Conservation (phyloP, 208 protist species). For the Leishmania tarentolae region DNA sequence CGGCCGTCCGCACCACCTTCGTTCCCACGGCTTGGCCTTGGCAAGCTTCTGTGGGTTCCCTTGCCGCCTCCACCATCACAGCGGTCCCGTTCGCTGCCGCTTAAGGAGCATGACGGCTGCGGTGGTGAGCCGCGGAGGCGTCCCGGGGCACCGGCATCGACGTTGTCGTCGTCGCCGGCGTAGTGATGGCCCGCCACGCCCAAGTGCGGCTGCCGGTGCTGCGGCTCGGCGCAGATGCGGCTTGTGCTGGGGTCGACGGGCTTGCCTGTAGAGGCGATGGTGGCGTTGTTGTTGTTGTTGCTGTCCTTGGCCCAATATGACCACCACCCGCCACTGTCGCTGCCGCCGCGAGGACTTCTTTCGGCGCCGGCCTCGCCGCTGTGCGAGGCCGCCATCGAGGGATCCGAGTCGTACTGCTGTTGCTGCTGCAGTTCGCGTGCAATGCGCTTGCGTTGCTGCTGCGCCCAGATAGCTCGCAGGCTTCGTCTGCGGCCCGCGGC, state of each 20-base stretch:
- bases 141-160: not conserved
- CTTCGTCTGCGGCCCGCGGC: conserved; percentile 4
- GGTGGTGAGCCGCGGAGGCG: not conserved
- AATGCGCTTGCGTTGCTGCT: conserved; percentile 36
- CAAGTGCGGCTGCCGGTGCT: not conserved
- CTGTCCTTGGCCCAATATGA: not conserved
- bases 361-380: not conserved
- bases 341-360: not conserved
- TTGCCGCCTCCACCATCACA: not conserved
- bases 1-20: not conserved
- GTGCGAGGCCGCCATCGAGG: not conserved
- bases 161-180: conserved; percentile 1
- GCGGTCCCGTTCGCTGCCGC: not conserved
- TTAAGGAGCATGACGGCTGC: not conserved
- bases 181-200: not conserved
- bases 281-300: not conserved
- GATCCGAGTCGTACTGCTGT: not conserved
- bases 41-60: not conserved
- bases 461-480: conserved; percentile 21
- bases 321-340: not conserved
- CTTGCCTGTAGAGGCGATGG: not conserved
- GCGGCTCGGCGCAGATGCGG: not conserved
- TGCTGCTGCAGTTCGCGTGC: conserved; percentile 26
- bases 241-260: conserved; percentile 32
- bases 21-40: not conserved